Evolutionary conservation across 148 eudicot genomes (phyloP), one percentile per base, ranked within the genome.

Genomic region (Cornus controversa): DNA sequence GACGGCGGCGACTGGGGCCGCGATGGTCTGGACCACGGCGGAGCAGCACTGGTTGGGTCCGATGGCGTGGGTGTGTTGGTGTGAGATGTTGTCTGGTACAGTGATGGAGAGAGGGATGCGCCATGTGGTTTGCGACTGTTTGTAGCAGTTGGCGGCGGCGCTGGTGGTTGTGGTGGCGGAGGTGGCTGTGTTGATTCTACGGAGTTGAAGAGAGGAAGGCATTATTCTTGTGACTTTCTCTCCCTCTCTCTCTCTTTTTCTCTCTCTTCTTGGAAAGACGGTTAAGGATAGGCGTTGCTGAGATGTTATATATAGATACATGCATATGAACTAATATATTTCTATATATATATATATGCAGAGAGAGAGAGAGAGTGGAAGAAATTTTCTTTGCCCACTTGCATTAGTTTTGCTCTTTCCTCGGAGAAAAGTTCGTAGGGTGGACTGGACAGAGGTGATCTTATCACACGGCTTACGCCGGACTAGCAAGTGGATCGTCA

Each of bases 121-220:
- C 47, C 64, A 72, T n/a, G 76, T 71, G 23, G 76, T 62, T 0
- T 67, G 71, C 1, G 88, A 72, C 8, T 80, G 84, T n/a, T 71
- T 77, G 31, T 58, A 72, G 66, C 18, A 68, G 75, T 24, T 68
- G 15, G 37, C 10, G 54, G 70, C 67, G 3, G 72, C 6, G 67
- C 73, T 47, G 53, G 72, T 45, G 31, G 73, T 64, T 25, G 74
- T 0, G 65, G 77, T 7, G 42, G 81, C 22, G 45, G 45, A 6
- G 45, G 5, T 40, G 45, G 45, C 10, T 6, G 45, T 73, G 69
- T 78, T 66, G 81, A 78, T 68, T 72, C 87, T 72, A 25, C 86
- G 89, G 45, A 84, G 79, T 34, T 87, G 85, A 31, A 91, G 86
- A 67, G 91, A 78, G 26, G 92, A 85, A 67, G 89, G 91, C 98